phyloP scores from a whole-genome alignment of 1,139 yeast species.

The Candida tetrigidarum region DNA sequence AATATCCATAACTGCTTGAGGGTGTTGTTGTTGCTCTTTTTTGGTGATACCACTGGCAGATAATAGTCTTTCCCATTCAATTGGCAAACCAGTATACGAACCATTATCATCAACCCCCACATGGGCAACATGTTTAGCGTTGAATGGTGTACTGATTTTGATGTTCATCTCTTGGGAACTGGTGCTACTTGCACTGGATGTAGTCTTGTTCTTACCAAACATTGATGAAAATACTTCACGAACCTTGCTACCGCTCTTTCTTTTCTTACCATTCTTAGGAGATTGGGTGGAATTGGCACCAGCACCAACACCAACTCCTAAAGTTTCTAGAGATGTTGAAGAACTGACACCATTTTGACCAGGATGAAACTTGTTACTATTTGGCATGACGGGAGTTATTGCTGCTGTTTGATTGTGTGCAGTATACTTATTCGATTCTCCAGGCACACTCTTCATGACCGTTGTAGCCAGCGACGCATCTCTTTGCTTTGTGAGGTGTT shows the following conservation, averaged over 20 bases:
- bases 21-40: constrained; percentile 86
- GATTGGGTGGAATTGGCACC: constrained; percentile 7
- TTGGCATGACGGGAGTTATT: constrained; percentile 36
- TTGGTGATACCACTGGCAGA: constrained; percentile 86
- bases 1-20: constrained; percentile 93
- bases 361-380: constrained; percentile 9
- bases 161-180: constrained; percentile 42
- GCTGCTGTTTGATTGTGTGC: constrained; percentile 37
- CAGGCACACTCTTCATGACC: not conserved
- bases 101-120: constrained; percentile 93
- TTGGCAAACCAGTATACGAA: constrained; percentile 87
- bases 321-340: constrained; percentile 32
- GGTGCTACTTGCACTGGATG: constrained; percentile 15
- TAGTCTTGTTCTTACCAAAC: constrained; percentile 37
- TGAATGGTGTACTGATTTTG: constrained; percentile 87
- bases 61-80: constrained; percentile 86
- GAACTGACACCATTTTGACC: constrained; percentile 13
- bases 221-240: constrained; percentile 46
- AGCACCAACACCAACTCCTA: constrained; percentile 27
- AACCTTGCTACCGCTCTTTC: constrained; percentile 41
- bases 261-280: constrained; percentile 27
- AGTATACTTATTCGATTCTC: constrained; percentile 12
- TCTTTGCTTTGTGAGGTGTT: not conserved
- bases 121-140: constrained; percentile 89
- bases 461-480: constrained; percentile 2